Percentiles rank a stretch among this genome's conserved stretches.
These are phyloP conservation scores for Ceriops zippeliana DNA, from an alignment of 345 rosid genomes.

Conservation along the genomic window DNA sequence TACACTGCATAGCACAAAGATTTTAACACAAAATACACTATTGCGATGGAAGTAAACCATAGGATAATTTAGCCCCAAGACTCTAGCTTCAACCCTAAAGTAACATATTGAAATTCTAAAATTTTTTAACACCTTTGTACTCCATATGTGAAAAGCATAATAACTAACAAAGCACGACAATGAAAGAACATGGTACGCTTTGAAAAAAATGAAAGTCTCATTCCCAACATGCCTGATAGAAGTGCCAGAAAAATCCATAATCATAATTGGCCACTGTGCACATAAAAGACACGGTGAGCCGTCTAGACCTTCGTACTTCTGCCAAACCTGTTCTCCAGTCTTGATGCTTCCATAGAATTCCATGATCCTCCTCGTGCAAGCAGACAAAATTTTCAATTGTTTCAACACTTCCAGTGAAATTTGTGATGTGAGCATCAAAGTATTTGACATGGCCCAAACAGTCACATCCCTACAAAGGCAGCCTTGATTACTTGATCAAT, in stretches of 20 bases:
- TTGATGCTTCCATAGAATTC: constrained; percentile 92
- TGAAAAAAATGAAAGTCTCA: neutral
- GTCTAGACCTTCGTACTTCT: constrained; percentile 87
- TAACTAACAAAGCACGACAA: no score
- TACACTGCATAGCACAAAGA: no score
- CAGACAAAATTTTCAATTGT: constrained; percentile 88
- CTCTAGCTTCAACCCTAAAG: no score
- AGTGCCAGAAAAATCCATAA: constrained; percentile 92
- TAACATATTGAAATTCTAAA: no score
- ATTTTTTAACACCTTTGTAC: neutral
- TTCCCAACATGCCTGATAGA: constrained; percentile 66
- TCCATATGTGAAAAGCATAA: neutral
- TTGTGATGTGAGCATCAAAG: constrained; percentile 85
- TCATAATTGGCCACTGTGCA: constrained; percentile 92
- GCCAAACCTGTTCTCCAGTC: constrained; percentile 98
- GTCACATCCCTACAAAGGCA: constrained; percentile 66
- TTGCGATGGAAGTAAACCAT: no score
- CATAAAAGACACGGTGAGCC: constrained; percentile 72
- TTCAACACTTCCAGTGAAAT: constrained; percentile 89
- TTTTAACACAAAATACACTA: no score
- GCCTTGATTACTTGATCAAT: neutral
- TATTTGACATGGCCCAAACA: constrained; percentile 84
- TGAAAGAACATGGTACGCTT: neutral
- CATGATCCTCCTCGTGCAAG: constrained; percentile 93
- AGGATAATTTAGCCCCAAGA: no score